Base-by-base conservation (phyloP, 116 monocot species). In the Cymodocea nodosa region DNA sequence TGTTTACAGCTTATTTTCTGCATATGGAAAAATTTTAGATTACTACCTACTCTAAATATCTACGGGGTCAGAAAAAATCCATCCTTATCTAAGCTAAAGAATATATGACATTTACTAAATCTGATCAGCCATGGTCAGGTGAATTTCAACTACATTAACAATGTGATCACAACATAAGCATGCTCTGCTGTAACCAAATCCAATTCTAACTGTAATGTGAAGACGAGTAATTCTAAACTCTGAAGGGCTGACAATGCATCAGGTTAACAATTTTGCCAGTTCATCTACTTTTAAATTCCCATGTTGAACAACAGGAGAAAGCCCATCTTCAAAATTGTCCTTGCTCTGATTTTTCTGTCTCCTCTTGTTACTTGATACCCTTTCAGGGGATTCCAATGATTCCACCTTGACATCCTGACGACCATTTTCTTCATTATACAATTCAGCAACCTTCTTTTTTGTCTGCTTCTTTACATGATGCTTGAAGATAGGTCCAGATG, bases 271-370 rank as follows among this genome's bases (percentile, higher is more conserved):
- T 64, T 85, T 87, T 64, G 92, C 92, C 24, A 94, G 84, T 75
- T 90, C 90, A 74, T 94, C 94, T 25, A 94, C 73, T 70, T 78
- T 71, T 60, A 94, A 77, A 56, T 83, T 94, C 18, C 90, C 90
- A 69, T 70, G 81, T 12, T 85, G 85, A 23, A 85, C 73, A 24
- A 72, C 70, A 59, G 76, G 72, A 40, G 69, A 25, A 57, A 78
- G 61, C 18, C 52, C 67, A 25, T 68, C 74, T 50, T 18, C 59
- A 5, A 79, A 60, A 10, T 67, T 55, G 2, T 85, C 77, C 52
- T 50, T 75, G 54, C 62, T 82, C 50, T 56, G 52, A 11, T 59
- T 77, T 58, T 71, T 64, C 11, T 55, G 52, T 48, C 63, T 83
- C 59, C 67, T 84, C 50, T 70, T 78, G 6, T 20, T 53, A 66